Evolutionary conservation across 768 basidiomycete genomes (phyloP).

Genomic region (Suillus occidentalis): DNA sequence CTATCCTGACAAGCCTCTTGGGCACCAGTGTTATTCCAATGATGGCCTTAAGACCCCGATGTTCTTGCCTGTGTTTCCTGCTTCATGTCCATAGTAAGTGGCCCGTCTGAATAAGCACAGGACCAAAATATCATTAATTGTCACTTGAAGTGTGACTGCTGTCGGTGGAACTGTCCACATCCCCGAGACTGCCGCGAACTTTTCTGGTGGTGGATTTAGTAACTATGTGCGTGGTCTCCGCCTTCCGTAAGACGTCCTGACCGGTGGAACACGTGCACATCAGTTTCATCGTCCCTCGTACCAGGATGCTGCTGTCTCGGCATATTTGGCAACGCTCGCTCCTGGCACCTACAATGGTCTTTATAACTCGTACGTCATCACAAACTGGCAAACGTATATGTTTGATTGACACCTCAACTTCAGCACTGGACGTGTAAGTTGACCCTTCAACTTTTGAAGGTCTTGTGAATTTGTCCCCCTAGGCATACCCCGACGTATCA

Average conservation of each 20-base stretch:
- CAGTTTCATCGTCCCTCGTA: constrained; percentile 57
- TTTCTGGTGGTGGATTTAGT: constrained; percentile 79
- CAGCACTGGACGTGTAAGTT: constrained; percentile 56
- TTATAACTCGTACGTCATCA: constrained; percentile 51
- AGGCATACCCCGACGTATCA: constrained; percentile 68
- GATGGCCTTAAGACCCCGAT: constrained; percentile 52
- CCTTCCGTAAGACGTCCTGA: background rate
- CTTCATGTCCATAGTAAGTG: constrained; percentile 55
- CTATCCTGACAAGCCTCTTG: constrained; percentile 41
- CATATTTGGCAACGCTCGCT: constrained; percentile 47
- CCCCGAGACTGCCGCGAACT: constrained; percentile 59
- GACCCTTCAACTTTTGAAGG: background rate
- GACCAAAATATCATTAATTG: background rate
- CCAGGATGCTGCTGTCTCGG: constrained; percentile 45
- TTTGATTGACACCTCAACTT: constrained; percentile 2
- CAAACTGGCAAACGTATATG: background rate
- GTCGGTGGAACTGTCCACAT: constrained; percentile 65
- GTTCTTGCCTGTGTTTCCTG: constrained; percentile 67
- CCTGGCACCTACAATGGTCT: constrained; percentile 54
- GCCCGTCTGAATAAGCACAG: background rate
- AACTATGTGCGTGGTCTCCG: constrained; percentile 49
- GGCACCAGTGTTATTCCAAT: constrained; percentile 56
- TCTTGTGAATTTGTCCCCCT: background rate
- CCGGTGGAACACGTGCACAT: background rate
- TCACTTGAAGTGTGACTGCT: constrained; percentile 56